phyloP scores from a whole-genome alignment of 108 stramenopile genomes.

The Nannochloropsis gaditana region DNA sequence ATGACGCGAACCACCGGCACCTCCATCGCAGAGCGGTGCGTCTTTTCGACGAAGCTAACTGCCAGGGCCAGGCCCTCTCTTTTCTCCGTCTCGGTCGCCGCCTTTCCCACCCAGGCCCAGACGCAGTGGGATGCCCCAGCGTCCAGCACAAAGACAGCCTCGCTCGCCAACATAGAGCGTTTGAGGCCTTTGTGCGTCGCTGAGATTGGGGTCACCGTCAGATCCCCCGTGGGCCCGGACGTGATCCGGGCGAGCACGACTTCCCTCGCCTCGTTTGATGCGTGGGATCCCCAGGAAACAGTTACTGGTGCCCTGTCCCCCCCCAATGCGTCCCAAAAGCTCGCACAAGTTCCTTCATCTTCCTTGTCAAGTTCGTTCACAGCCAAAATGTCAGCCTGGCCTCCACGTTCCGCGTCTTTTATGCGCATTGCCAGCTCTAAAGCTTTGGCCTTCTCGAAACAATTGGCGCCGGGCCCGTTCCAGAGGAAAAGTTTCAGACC shows the following conservation, averaged over 20 bases:
- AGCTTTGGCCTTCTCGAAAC: constrained; percentile 67
- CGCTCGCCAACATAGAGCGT: background rate
- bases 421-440: constrained; percentile 57
- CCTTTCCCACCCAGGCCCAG: constrained; percentile 35
- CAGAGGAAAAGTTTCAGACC: constrained; percentile 71
- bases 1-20: constrained; percentile 35
- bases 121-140: background rate
- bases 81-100: constrained; percentile 61
- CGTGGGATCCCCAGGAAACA: background rate
- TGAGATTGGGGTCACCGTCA: background rate
- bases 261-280: background rate
- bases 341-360: background rate
- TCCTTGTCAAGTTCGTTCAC: constrained; percentile 10
- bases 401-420: constrained; percentile 25
- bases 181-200: background rate
- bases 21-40: constrained; percentile 3
- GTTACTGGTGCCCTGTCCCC: constrained; percentile 21
- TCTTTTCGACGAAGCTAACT: constrained; percentile 28
- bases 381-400: constrained; percentile 22
- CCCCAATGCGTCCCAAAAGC: constrained; percentile 25
- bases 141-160: background rate
- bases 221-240: background rate
- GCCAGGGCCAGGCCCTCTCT: constrained; percentile 59
- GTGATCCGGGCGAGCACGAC: background rate
- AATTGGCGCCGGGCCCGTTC: constrained; percentile 58